Base-by-base conservation (phyloP, 495 filamentous ascomycete species). In the Clohesyomyces aquaticus region DNA sequence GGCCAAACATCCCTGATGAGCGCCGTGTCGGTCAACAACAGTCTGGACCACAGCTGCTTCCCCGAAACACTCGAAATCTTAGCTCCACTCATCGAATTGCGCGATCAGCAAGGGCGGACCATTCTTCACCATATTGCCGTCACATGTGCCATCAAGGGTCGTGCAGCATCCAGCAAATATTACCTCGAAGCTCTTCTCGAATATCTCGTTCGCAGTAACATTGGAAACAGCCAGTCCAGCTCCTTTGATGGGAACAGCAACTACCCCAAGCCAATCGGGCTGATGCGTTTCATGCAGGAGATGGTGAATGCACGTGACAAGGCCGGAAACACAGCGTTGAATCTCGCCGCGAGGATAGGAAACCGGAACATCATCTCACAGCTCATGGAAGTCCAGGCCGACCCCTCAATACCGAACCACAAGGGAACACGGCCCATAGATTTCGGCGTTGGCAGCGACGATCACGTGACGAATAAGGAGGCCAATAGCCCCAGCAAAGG, bases 121-220 rank as follows among this genome's bases (percentile, higher is more conserved):
- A 90, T 98, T 43, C 76, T 98, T 19, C 94, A 98, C 72, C 94
- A 98, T 72, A 97, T 98, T 67, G 93, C 94, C 6, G 82, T 98
- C 38, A 91, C 93, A 45, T 96, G 91, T 52, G 94, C 91, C 1
- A 92, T 96, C 69, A 93, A 95, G 70, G 93, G 92, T 8, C 83
- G 93, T 23, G 89, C 86, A 47, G 82, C 87, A 18, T 90, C 91
- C 12, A 92, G 90, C 58, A 88, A 91, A 67, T 95, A 96, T 69
- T 98, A 98, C 71, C 84, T 98, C 21, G 92, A 98, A 76, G 89
- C 90, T 16, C 78, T 98, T 28, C 80, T 98, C 0, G 93, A 96
- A 69, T 98, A 93, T 76, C 89, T 97, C 43, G 92, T 97, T 4
- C 85, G 91, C 1, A 74, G 73, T 61, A 74, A 64, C 71, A 74